phyloP scores from a whole-genome alignment of 177 flowering plant species.

The Vitis hybrid region DNA sequence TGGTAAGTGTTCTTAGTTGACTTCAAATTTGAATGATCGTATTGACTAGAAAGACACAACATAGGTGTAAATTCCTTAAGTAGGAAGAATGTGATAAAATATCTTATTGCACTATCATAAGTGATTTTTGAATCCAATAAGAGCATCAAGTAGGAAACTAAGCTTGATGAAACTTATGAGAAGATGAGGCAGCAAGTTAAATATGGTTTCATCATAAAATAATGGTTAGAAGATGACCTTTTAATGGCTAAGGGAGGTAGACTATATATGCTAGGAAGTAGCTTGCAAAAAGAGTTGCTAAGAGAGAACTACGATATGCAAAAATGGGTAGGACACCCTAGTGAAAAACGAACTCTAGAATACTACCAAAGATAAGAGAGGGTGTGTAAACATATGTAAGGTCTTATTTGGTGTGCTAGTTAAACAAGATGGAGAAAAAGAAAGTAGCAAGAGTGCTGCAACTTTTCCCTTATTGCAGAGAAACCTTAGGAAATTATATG shows the following conservation, averaged over 20 bases:
- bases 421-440: conserved; percentile 13
- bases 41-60: not conserved
- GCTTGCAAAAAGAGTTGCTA: not conserved
- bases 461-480: conserved; percentile 1
- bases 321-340: conserved; percentile 15
- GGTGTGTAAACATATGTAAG: conserved; percentile 13
- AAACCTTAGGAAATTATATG: conserved; percentile 1
- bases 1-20: conserved; percentile 7
- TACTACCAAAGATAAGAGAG: conserved; percentile 12
- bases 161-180: not conserved
- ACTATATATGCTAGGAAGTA: conserved; percentile 1
- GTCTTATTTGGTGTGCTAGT: conserved; percentile 32
- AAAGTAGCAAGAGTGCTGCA: conserved; percentile 3
- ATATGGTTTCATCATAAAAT: conserved; percentile 5
- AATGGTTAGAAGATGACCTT: conserved; percentile 9
- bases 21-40: not conserved
- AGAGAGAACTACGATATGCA: conserved; percentile 13
- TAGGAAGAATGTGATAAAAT: not conserved
- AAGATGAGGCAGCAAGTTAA: not conserved
- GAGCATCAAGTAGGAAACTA: no score
- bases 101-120: no score
- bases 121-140: no score
- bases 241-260: conserved; percentile 8
- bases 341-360: not conserved
- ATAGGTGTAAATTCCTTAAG: not conserved